Percentiles rank a stretch among this genome's conserved stretches.
These are phyloP conservation scores for Hysterangium stoloniferum DNA, from an alignment of 768 basidiomycete genomes.

Conservation along the genomic window DNA sequence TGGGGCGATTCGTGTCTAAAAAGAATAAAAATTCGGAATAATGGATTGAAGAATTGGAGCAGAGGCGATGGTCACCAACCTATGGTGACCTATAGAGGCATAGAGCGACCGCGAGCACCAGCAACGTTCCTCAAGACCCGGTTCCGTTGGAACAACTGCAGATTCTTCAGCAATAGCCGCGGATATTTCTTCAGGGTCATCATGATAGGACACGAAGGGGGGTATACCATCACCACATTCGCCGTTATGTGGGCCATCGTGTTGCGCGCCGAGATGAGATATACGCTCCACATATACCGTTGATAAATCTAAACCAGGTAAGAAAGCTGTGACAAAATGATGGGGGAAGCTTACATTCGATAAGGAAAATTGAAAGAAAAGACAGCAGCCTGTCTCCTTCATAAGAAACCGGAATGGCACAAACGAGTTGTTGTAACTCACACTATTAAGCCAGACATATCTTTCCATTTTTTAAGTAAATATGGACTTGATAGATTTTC, in stretches of 20 bases:
- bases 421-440: slow-evolving; percentile 31
- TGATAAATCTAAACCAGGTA: slow-evolving; percentile 46
- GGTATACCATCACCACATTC: not conserved
- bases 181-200: slow-evolving; percentile 8
- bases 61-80: not conserved
- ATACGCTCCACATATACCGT: slow-evolving; percentile 28
- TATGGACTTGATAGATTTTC: slow-evolving; percentile 41
- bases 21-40: not conserved
- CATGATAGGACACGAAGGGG: slow-evolving; percentile 5
- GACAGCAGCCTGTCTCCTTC: slow-evolving; percentile 43
- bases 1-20: not conserved
- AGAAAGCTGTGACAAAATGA: not conserved
- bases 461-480: slow-evolving; percentile 39
- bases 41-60: not conserved
- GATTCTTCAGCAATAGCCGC: too few species aligned
- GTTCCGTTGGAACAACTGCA: not conserved
- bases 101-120: not conserved
- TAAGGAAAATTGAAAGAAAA: slow-evolving; percentile 61
- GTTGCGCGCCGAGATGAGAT: not conserved
- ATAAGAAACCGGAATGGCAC: not conserved
- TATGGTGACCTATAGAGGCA: slow-evolving; percentile 4
- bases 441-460: slow-evolving; percentile 69
- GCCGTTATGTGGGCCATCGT: slow-evolving; percentile 9
- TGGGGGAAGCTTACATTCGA: slow-evolving; percentile 57
- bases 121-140: not conserved